phyloP scores from a whole-genome alignment of 805 yeast species.

The Hanseniaspora guilliermondii region DNA sequence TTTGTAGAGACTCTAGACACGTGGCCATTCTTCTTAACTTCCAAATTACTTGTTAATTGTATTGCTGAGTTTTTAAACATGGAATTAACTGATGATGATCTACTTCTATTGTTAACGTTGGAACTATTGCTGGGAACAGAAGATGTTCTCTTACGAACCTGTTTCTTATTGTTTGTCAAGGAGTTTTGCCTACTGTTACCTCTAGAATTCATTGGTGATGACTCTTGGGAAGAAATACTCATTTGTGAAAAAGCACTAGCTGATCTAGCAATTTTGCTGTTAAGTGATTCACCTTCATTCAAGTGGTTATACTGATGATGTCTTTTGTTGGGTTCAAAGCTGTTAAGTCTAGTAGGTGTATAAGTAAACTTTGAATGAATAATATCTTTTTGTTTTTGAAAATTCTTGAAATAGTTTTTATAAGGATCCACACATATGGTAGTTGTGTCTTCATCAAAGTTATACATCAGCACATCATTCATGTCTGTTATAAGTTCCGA shows the following conservation, averaged over 20 bases:
- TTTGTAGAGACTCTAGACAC: background rate
- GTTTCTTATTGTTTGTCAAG: conserved; percentile 14
- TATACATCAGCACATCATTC: conserved; percentile 17
- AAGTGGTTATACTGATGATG: background rate
- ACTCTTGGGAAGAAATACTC: background rate
- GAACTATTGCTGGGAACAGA: conserved; percentile 10
- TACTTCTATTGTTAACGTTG: conserved; percentile 18
- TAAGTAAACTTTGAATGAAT: background rate
- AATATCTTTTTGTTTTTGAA: background rate
- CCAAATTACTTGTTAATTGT: background rate
- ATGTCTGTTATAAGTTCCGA: background rate
- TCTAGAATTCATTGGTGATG: conserved; percentile 6
- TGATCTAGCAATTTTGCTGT: background rate
- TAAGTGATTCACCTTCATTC: background rate
- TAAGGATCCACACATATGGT: background rate
- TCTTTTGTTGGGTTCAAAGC: conserved; percentile 4
- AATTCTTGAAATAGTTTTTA: background rate
- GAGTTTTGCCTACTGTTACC: conserved; percentile 19
- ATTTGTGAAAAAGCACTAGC: conserved; percentile 3
- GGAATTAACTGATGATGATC: conserved; percentile 27
- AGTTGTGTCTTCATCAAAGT: conserved; percentile 7
- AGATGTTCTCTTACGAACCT: background rate
- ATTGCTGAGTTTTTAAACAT: background rate
- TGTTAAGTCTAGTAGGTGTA: background rate
- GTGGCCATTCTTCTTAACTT: too few relatives aligned